These are phyloP conservation scores for Coix lacrymajobi DNA, from an alignment of 176 grass and related monocot genomes.

Conservation along the genomic window DNA sequence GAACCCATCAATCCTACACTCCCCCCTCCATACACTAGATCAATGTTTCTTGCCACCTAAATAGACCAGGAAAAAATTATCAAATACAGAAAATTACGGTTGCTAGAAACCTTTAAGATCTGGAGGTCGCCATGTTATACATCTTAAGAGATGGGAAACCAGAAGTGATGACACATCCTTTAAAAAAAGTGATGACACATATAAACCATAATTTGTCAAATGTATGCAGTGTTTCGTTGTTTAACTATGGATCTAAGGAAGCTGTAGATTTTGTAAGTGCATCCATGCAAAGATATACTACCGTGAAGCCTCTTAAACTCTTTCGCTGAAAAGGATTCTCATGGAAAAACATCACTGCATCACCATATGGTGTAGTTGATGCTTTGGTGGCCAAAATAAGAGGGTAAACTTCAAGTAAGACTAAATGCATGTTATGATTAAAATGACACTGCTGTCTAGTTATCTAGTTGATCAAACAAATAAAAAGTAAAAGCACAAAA, in stretches of 20 bases:
- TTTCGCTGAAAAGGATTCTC: not conserved
- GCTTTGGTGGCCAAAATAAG: constrained; percentile 1
- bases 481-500: not conserved
- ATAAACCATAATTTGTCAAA: not conserved
- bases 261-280: not conserved
- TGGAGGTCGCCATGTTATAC: not conserved
- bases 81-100: not conserved
- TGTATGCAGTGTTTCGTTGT: not conserved
- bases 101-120: not conserved
- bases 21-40: constrained; percentile 50
- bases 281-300: not conserved
- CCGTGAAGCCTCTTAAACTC: not conserved
- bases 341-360: not conserved
- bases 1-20: constrained; percentile 45
- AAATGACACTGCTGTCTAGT: not conserved
- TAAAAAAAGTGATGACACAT: not conserved
- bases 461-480: not conserved
- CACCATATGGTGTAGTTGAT: not conserved
- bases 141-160: not conserved
- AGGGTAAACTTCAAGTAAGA: not conserved
- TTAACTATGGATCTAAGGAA: not conserved
- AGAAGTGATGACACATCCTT: not conserved
- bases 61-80: not conserved
- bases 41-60: constrained; percentile 43
- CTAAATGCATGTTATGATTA: not conserved